Percentiles rank a stretch among this genome's conserved stretches.
These are phyloP conservation scores for Limonomyces culmigenus DNA, from an alignment of 1,284 basidiomycete species.

Conservation along the genomic window DNA sequence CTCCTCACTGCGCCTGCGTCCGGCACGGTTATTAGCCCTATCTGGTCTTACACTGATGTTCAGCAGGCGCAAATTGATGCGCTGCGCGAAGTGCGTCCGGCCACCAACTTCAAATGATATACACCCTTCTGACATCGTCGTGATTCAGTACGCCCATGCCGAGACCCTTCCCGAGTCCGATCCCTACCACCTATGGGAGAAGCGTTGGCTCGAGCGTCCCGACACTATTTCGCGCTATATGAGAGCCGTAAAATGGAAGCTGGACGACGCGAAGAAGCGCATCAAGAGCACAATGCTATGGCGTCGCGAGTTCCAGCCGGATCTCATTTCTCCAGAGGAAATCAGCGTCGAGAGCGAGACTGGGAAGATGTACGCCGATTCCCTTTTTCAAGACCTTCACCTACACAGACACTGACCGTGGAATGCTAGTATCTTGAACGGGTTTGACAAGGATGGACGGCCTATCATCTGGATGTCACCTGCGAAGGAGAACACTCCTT, in stretches of 20 bases:
- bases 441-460: conserved; percentile 69
- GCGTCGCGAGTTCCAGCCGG: conserved; percentile 69
- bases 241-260: conserved; percentile 72
- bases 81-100: conserved; percentile 35
- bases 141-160: conserved; percentile 43
- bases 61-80: conserved; percentile 42
- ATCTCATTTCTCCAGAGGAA: conserved; percentile 66
- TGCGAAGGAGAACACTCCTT: conserved; percentile 66
- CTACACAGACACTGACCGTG: background rate
- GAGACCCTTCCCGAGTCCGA: conserved; percentile 48
- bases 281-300: conserved; percentile 67
- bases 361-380: conserved; percentile 79
- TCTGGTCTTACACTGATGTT: conserved; percentile 42
- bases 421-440: conserved; percentile 49
- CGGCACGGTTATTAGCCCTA: conserved; percentile 32
- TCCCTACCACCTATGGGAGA: conserved; percentile 60
- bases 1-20: too few relatives aligned
- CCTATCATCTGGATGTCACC: conserved; percentile 78
- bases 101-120: conserved; percentile 1
- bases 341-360: conserved; percentile 64
- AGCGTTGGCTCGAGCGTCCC: conserved; percentile 52
- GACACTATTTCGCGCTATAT: conserved; percentile 71
- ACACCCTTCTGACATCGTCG: conserved; percentile 2
- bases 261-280: conserved; percentile 59
- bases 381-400: conserved; percentile 4